phyloP scores from a whole-genome alignment of 495 filamentous ascomycete genomes.

The Rostrohypoxylon terebratum region DNA sequence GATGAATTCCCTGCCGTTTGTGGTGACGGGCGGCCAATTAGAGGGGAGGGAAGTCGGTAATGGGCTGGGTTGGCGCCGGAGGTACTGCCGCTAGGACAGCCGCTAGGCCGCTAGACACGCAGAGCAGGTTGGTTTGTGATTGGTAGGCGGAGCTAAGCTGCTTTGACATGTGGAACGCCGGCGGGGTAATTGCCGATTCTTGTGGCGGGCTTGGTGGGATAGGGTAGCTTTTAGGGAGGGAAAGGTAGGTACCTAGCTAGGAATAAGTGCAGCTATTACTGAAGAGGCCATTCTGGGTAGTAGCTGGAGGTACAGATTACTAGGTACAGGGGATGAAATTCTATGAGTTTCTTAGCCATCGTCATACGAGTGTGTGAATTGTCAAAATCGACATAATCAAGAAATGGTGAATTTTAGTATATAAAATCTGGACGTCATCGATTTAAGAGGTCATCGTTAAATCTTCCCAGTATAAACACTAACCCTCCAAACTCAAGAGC shows the following conservation, averaged over 20 bases:
- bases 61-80: neutral
- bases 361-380: constrained; percentile 4
- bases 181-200: constrained; percentile 7
- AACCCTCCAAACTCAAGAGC: neutral
- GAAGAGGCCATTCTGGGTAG: too few relatives aligned
- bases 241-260: neutral
- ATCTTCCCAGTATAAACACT: neutral
- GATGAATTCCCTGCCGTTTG: neutral
- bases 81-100: neutral
- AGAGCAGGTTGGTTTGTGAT: too few relatives aligned
- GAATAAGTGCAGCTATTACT: neutral
- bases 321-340: neutral
- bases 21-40: neutral
- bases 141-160: constrained; percentile 2
- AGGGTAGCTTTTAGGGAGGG: neutral
- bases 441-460: neutral
- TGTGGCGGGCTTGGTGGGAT: neutral
- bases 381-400: neutral
- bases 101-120: neutral
- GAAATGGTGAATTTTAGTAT: neutral
- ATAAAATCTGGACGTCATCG: constrained; percentile 3
- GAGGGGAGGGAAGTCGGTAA: neutral
- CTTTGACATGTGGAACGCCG: constrained; percentile 7
- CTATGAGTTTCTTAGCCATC: neutral
- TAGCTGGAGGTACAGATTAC: neutral